phyloP scores from a whole-genome alignment of 495 filamentous ascomycete species.

The Daldinia decipiens region DNA sequence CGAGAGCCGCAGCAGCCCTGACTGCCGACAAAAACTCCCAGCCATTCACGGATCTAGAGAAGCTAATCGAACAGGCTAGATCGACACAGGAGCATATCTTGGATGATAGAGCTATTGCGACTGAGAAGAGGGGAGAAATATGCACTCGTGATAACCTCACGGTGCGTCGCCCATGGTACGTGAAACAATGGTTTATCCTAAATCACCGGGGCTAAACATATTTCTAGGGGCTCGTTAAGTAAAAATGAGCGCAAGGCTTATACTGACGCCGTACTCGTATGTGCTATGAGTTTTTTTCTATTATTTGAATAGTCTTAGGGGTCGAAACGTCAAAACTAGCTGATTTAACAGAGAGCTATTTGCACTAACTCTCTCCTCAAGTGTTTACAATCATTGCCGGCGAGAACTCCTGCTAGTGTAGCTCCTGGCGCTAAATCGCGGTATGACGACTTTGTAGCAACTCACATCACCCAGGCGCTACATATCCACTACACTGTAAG shows the following conservation, averaged over 20 bases:
- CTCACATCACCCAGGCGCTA: slow-evolving; percentile 72
- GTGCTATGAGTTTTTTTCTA: not conserved
- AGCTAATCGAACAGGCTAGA: slow-evolving; percentile 9
- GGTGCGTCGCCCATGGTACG: slow-evolving; percentile 60
- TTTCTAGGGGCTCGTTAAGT: slow-evolving; percentile 58
- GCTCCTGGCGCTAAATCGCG: slow-evolving; percentile 53
- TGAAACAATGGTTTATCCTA: not conserved
- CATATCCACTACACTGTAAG: slow-evolving; percentile 67
- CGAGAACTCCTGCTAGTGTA: slow-evolving; percentile 55
- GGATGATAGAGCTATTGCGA: not conserved
- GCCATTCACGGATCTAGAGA: not conserved
- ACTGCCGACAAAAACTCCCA: not conserved
- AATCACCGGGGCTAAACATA: slow-evolving; percentile 6
- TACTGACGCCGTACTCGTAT: slow-evolving; percentile 65
- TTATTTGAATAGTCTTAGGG: not conserved
- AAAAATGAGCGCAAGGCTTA: slow-evolving; percentile 64
- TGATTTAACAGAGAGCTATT: not conserved
- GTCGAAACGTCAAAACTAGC: not conserved
- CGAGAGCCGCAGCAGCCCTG: not conserved
- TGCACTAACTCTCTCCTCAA: not conserved
- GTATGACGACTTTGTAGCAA: slow-evolving; percentile 77
- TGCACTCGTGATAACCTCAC: slow-evolving; percentile 53
- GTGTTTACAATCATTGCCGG: slow-evolving; percentile 66
- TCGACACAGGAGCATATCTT: slow-evolving; percentile 13
- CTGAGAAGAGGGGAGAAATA: not conserved